Evolutionary conservation across 257 asterid genomes (phyloP), one percentile per base, ranked within the genome.

Genomic region (Solanum okadae): DNA sequence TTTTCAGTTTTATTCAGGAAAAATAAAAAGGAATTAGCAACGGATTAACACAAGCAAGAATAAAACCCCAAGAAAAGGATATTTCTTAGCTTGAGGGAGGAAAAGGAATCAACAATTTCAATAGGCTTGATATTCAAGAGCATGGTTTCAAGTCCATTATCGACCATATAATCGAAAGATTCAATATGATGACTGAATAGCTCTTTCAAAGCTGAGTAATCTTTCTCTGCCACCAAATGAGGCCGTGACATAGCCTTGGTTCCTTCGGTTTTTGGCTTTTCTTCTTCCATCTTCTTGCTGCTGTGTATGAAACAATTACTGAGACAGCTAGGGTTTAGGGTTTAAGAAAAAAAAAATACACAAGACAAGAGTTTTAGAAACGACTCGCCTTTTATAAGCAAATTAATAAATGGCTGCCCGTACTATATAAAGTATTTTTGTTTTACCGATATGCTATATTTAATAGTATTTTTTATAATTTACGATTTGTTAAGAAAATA

Each of bases 131-230:
- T 59, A 77, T 68, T 91, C 82, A 46, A 16, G 82, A 97, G 83
- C 98, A 92, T 93, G 16, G 78, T 88, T 44, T 93, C 94, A 25
- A 97, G 90, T 2, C 99, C 99, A 25, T 78, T 49, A 25, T 94
- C 98, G 29, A 88, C 67, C 99, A 96, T 95, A 86, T 97, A 85
- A 78, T 97, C 95, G 75, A 97, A 95, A 3, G 99, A 97, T 29
- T 97, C 98, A 11, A 96, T 96, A 65, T 94, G 98, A 88, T 96
- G 98, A 7, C 87, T 90, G 88, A 94, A 93, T 37, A 97, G 86
- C 92, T 96, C 96, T 25, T 92, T 89, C 27, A 97, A 82, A 5
- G 93, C 93, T 56, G 90, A 65, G 61, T 96, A 96, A 89, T 94
- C 98, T 89, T 95, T 94, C 89, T 95, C 94, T 90, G 89, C 88